These are phyloP conservation scores for Penicillium sp. DNA, from an alignment of 2,329 filamentous ascomycete genomes.

Conservation along the genomic window DNA sequence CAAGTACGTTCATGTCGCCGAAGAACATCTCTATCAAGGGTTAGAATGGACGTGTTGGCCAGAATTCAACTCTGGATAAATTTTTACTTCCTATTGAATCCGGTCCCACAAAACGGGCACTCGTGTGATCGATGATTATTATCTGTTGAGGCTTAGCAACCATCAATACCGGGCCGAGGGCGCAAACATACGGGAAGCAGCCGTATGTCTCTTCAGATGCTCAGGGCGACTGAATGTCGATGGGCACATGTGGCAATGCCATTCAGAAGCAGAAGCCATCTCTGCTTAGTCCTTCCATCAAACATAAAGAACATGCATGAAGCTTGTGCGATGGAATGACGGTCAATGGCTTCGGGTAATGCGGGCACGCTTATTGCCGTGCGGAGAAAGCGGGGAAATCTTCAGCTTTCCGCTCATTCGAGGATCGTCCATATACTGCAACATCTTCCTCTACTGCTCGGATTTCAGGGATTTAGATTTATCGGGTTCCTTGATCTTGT, in stretches of 20 bases:
- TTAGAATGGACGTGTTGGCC: background rate
- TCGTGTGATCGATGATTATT: constrained; percentile 14
- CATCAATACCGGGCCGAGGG: too few relatives aligned
- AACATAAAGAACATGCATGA: background rate
- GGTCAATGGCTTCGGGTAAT: background rate
- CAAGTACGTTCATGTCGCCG: constrained; percentile 26
- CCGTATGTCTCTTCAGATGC: constrained; percentile 22
- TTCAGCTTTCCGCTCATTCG: background rate
- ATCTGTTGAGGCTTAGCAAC: constrained; percentile 10
- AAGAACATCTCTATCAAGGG: constrained; percentile 18
- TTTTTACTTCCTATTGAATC: constrained; percentile 21
- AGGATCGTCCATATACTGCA: too few relatives aligned
- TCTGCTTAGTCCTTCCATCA: background rate
- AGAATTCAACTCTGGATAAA: background rate
- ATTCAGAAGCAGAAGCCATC: constrained; percentile 5
- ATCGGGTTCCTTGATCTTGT: too few relatives aligned
- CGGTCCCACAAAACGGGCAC: constrained; percentile 15
- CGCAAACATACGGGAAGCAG: constrained; percentile 17
- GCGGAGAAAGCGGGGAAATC: constrained; percentile 4
- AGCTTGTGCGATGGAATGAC: background rate
- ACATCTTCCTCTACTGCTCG: too few relatives aligned
- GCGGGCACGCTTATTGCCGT: background rate
- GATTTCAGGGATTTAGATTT: too few relatives aligned
- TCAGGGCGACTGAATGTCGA: constrained; percentile 22
- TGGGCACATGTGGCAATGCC: constrained; percentile 11